Conservation (phyloP, 1,139 yeast genomes). For the Geotrichum klebahnii region DNA sequence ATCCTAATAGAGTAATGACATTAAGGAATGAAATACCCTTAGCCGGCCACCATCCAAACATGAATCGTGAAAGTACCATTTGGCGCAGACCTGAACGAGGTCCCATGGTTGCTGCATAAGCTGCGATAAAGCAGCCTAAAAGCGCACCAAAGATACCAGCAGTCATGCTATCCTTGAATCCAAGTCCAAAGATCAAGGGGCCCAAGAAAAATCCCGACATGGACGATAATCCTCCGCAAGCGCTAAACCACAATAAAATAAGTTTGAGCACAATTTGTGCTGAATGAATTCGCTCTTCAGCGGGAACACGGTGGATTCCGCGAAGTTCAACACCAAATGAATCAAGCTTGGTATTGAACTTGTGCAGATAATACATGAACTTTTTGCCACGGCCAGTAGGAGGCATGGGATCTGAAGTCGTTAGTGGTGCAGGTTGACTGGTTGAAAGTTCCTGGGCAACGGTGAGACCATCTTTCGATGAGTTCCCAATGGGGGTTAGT, state of each 20-base stretch:
- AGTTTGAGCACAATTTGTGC: conserved; percentile 52
- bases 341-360: conserved; percentile 42
- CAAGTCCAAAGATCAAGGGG: conserved; percentile 62
- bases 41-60: conserved; percentile 82
- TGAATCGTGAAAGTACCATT: conserved; percentile 73
- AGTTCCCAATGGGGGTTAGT: conserved; percentile 4
- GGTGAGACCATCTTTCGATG: not conserved
- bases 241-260: conserved; percentile 76
- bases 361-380: conserved; percentile 25
- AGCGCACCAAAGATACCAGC: conserved; percentile 60
- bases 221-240: conserved; percentile 78
- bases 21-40: conserved; percentile 65
- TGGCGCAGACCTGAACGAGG: conserved; percentile 84
- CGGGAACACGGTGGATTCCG: conserved; percentile 74
- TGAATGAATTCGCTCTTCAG: conserved; percentile 55
- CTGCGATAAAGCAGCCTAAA: conserved; percentile 66
- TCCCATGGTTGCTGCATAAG: conserved; percentile 79
- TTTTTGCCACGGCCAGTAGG: not conserved
- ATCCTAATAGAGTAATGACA: conserved; percentile 74
- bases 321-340: conserved; percentile 65
- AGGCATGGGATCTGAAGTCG: too few relatives aligned
- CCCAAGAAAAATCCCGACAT: conserved; percentile 79
- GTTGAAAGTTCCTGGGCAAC: too few relatives aligned
- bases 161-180: conserved; percentile 57
- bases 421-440: too few relatives aligned